Evolutionary conservation across 2,329 filamentous ascomycete genomes (phyloP), one percentile per base, ranked within the genome.

Genomic region (Aspergillus uvarum): DNA sequence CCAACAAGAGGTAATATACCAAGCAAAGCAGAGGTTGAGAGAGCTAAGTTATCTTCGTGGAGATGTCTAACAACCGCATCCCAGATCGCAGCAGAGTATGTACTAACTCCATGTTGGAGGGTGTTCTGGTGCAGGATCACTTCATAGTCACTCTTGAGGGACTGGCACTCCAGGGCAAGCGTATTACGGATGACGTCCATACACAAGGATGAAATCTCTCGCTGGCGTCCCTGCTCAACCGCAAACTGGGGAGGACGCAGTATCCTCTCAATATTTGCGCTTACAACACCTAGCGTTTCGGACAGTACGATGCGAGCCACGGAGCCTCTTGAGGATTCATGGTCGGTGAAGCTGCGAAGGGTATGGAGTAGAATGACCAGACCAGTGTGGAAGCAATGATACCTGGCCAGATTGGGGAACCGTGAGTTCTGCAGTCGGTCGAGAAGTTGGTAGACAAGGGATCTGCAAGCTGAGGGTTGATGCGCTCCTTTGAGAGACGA

Each of bases 21-120:
- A 51, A 88, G 80, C 2, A 97, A 74, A 66, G 94, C 88, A 38
- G 86, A 85, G 52, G 85, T 88, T 0, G 91, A 91, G n/a, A 97
- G 80, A 5, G 86, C 82, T n/a, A 89, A 77, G 65, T 90, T 85
- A 35, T 87, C 84, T 29, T 85, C 82, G 65, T 86, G 83, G 52
- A 95, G 82, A 26, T 87, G 85, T 53, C 87, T 83, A 51, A 91
- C 81, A 51, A 93, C 89, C 1, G 86, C 83, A 63, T 91, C 89
- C 89, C 93, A 97, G 47, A 96, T 85, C 16, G 86, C 83, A 16
- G 88, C 82, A 0, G 91, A 94, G 59, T 91, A 85, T 19, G 88
- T 86, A 64, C 86, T 85, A 47, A 89, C 74, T 59, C 90, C 85
- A 66, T 87, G 83, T 53, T 89, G 89, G 21, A 92, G 82, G 48